Evolutionary conservation across 805 yeast genomes (phyloP), one percentile per base, ranked within the genome.

Genomic region (Wickerhamiella azyma): DNA sequence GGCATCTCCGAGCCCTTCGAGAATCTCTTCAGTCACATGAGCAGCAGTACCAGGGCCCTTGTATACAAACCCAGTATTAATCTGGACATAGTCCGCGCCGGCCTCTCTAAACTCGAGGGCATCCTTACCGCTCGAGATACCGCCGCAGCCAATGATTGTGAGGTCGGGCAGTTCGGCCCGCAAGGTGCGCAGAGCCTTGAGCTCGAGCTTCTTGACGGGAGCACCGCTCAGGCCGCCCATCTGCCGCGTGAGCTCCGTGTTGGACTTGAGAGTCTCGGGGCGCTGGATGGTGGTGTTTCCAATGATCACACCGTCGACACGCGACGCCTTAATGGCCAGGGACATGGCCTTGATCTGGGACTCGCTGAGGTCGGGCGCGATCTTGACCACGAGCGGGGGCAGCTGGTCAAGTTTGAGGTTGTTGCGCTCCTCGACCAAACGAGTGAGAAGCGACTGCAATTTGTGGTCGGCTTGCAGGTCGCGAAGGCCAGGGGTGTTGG

Each of bases 401-500:
- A 58, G 41, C 69, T 69, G 37, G 69, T 61, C 37, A 67, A 54
- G 45, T 70, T 71, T 46, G 38, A 79, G 63, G 2, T 50, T 48
- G 55, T 83, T 71, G 59, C 96, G 75, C 59, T 82, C 86, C 1
- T 65, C 61, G 10, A 86, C 77, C 29, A 89, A 86, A 10, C 77
- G 66, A 9, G 73, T 65, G 54, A 89, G 70, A 55, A 89, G 67
- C 30, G 70, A 70, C 7, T 85, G 75, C 49, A 89, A 71, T 60
- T 81, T 83, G 47, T 69, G 70, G 54, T 84, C 94, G 47, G 67
- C 75, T 66, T 89, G 97, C 54, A 89, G 71, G 55, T 78, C 84
- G 58, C 97, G 75, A 54, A 89, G 71, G 2, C 96, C 96, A 4
- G 97, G 97, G 1, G 97, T 89, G 60, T 89, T 89, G 45, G 97